A percentile compares a stretch with the other conserved stretches of the same genome.
These are phyloP conservation scores for Exserohilum turcica DNA, from an alignment of 2,329 filamentous ascomycete genomes.

Conservation along the genomic window DNA sequence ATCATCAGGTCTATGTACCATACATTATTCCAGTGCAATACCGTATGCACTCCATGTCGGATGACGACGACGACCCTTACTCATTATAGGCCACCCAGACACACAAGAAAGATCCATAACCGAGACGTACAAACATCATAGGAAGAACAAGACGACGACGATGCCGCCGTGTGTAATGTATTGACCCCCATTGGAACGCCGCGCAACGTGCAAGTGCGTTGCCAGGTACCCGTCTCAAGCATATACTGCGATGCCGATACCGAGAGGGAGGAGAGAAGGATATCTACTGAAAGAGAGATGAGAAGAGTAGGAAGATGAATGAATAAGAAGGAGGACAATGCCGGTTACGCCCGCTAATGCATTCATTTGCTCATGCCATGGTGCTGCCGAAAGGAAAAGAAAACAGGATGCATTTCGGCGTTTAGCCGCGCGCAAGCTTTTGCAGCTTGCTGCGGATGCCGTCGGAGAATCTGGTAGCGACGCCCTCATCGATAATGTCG, in stretches of 20 bases:
- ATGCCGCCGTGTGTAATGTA: background rate
- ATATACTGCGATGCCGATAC: background rate
- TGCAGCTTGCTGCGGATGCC: constrained; percentile 61
- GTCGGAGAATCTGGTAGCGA: constrained; percentile 59
- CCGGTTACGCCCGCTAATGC: constrained; percentile 6
- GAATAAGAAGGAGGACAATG: background rate
- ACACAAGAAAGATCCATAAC: too few species aligned
- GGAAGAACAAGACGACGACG: background rate
- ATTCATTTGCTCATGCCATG: constrained; percentile 2
- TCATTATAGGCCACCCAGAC: background rate
- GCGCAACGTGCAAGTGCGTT: background rate
- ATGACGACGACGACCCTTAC: constrained; percentile 7
- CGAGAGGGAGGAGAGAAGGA: background rate
- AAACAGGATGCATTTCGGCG: constrained; percentile 10
- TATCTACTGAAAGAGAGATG: background rate
- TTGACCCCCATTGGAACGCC: background rate
- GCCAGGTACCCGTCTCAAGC: background rate
- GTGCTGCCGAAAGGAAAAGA: constrained; percentile 4
- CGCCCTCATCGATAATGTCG: constrained; percentile 59
- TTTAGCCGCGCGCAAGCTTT: constrained; percentile 46
- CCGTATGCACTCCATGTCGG: constrained; percentile 2
- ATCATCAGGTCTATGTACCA: constrained; percentile 30
- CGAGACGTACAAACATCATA: background rate
- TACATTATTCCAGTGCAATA: constrained; percentile 35
- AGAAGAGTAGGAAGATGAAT: background rate